Conservation (phyloP, 2,329 filamentous ascomycete genomes). For the Onygena corvina region DNA sequence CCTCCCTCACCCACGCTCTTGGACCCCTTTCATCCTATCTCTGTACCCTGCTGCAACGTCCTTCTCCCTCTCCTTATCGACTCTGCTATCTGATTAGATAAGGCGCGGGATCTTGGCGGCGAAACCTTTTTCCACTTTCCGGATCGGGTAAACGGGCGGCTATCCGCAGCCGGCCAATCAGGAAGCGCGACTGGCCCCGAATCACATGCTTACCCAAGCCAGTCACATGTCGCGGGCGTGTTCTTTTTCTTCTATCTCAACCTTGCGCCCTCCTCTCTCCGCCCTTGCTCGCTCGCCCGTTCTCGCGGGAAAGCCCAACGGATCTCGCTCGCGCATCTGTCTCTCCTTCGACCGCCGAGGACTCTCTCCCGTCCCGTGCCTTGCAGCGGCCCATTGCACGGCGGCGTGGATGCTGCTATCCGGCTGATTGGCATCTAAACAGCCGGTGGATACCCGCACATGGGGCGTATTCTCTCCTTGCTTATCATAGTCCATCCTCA, state of each 20-base stretch:
- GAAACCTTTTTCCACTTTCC: neutral
- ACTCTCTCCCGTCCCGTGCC: neutral
- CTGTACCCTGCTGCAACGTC: too few species aligned
- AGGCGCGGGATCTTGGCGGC: neutral
- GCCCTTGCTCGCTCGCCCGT: neutral
- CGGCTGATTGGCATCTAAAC: neutral
- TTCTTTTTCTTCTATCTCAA: too few species aligned
- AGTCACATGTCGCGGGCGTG: constrained; percentile 3
- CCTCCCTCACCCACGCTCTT: too few species aligned
- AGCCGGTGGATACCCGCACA: constrained; percentile 1
- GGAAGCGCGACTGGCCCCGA: neutral
- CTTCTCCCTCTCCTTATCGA: constrained; percentile 1
- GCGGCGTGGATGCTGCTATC: neutral
- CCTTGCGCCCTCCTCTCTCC: neutral
- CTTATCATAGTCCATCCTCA: neutral
- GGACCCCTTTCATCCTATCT: neutral
- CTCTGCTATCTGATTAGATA: constrained; percentile 4
- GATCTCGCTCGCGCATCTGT: neutral
- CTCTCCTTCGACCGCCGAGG: neutral
- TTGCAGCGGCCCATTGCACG: neutral
- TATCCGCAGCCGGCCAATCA: neutral
- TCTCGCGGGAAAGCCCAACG: neutral
- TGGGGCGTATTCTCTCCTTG: neutral
- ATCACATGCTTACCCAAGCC: constrained; percentile 3
- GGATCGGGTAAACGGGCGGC: neutral